Conservation (phyloP, 176 grass and related monocot species). For the Bromus sterilis region DNA sequence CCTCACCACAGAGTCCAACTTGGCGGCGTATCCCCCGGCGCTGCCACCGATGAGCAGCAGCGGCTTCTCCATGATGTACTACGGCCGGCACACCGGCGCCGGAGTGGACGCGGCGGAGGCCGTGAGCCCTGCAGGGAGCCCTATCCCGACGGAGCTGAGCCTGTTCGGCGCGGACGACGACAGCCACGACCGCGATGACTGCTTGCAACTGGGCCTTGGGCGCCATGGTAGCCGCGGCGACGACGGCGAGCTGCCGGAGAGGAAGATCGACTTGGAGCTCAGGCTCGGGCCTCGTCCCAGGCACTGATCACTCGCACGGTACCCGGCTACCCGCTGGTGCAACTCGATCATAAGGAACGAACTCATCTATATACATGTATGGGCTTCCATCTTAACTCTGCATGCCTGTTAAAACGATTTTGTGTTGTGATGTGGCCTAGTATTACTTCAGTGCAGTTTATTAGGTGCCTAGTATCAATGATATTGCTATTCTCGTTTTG, state of each 20-base stretch:
- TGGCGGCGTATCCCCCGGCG: neutral
- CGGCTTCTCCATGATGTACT: slow-evolving; percentile 11
- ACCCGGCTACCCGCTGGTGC: neutral
- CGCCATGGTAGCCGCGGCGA: neutral
- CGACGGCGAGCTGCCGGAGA: slow-evolving; percentile 22
- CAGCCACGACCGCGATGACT: neutral
- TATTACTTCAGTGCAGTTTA: neutral
- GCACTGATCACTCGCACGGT: neutral
- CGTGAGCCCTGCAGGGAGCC: slow-evolving; percentile 15
- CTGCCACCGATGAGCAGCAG: neutral
- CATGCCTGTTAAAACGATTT: no score
- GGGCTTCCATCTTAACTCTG: no score
- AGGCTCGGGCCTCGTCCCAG: slow-evolving; percentile 32
- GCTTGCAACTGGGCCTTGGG: slow-evolving; percentile 11
- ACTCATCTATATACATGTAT: neutral
- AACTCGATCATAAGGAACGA: neutral
- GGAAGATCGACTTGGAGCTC: slow-evolving; percentile 35
- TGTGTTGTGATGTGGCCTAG: neutral
- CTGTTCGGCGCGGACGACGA: slow-evolving; percentile 10
- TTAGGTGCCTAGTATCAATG: neutral
- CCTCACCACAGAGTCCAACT: neutral
- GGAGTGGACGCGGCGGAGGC: neutral
- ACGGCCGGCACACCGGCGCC: neutral
- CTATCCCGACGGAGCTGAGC: slow-evolving; percentile 33
- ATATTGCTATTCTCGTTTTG: no score